Percentiles rank a stretch among this genome's conserved stretches.
Evolutionary conservation across 1,284 basidiomycete genomes (phyloP).

Genomic region (Phylloboletellus chloephorus): DNA sequence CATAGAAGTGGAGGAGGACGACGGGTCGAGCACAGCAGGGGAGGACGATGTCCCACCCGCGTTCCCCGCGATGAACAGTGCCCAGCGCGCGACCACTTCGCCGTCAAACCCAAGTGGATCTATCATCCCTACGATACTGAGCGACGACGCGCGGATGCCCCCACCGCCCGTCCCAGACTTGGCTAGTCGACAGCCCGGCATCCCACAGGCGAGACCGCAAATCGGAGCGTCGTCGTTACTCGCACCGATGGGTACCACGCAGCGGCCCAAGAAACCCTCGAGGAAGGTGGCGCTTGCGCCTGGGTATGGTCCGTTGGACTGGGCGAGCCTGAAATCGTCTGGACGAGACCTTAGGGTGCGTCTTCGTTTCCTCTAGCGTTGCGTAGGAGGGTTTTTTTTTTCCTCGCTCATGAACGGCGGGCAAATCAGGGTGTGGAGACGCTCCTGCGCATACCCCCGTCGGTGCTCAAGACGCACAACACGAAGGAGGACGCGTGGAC

Average conservation of each 20-base stretch:
- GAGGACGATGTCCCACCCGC: constrained; percentile 73
- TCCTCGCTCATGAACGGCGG: too few relatives aligned
- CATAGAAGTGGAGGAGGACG: constrained; percentile 44
- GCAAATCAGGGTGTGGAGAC: constrained; percentile 53
- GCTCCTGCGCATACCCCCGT: constrained; percentile 74
- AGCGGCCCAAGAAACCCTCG: constrained; percentile 49
- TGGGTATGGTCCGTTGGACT: constrained; percentile 90
- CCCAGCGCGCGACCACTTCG: constrained; percentile 55
- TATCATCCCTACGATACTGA: constrained; percentile 41
- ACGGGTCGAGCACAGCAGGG: constrained; percentile 51
- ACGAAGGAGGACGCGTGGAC: constrained; percentile 91
- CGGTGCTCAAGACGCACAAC: constrained; percentile 80
- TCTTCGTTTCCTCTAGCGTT: background rate
- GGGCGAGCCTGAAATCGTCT: constrained; percentile 83
- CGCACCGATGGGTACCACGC: constrained; percentile 54
- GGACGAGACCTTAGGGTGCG: constrained; percentile 71
- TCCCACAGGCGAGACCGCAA: constrained; percentile 29
- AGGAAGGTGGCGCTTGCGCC: constrained; percentile 85
- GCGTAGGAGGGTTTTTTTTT: too few relatives aligned
- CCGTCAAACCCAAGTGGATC: constrained; percentile 11
- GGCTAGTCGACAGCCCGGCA: constrained; percentile 41
- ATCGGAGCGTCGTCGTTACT: constrained; percentile 44
- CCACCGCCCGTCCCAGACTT: constrained; percentile 57
- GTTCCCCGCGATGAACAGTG: constrained; percentile 78
- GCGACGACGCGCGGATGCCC: constrained; percentile 61